A percentile compares a stretch with the other conserved stretches of the same genome.
phyloP scores from a whole-genome alignment of 208 protist genomes.

The Wallacemonas sp. region DNA sequence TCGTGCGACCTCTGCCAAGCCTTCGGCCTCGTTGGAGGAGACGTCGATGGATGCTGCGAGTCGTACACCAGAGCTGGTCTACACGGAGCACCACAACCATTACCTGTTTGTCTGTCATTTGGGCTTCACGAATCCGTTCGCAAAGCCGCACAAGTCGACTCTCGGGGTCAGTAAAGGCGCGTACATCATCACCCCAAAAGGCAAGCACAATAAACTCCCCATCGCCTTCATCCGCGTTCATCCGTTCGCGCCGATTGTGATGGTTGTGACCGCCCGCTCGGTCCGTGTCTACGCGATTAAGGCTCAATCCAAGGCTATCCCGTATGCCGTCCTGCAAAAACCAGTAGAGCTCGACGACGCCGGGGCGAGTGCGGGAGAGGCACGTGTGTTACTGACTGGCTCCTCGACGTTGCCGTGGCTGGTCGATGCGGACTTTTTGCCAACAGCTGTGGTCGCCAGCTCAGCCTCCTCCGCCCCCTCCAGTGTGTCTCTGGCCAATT shows the following conservation, averaged over 20 bases:
- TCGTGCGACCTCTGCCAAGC: too few species aligned
- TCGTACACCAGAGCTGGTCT: constrained; percentile 6
- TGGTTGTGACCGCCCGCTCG: constrained; percentile 17
- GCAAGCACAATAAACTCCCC: not conserved
- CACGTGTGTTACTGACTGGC: constrained; percentile 26
- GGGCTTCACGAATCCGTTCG: constrained; percentile 29
- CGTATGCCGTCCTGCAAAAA: constrained; percentile 10
- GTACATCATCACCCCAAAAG: constrained; percentile 22
- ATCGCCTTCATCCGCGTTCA: constrained; percentile 31
- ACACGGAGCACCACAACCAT: not conserved
- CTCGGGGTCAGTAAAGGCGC: constrained; percentile 22
- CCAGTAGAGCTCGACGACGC: not conserved
- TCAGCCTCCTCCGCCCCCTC: not conserved
- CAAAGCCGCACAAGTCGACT: constrained; percentile 13
- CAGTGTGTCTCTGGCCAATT: not conserved
- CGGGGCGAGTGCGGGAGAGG: not conserved
- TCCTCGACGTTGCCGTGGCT: constrained; percentile 4
- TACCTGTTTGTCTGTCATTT: constrained; percentile 33
- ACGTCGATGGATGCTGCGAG: constrained; percentile 1
- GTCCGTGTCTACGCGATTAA: constrained; percentile 33
- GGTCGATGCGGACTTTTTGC: not conserved
- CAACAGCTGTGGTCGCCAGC: not conserved
- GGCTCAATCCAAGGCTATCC: not conserved
- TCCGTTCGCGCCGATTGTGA: constrained; percentile 37
- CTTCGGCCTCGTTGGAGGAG: not conserved